Percentiles rank a stretch among this genome's conserved stretches.
Evolutionary conservation across 441 rosid species (phyloP).

Genomic region (Corymbia citriodora): DNA sequence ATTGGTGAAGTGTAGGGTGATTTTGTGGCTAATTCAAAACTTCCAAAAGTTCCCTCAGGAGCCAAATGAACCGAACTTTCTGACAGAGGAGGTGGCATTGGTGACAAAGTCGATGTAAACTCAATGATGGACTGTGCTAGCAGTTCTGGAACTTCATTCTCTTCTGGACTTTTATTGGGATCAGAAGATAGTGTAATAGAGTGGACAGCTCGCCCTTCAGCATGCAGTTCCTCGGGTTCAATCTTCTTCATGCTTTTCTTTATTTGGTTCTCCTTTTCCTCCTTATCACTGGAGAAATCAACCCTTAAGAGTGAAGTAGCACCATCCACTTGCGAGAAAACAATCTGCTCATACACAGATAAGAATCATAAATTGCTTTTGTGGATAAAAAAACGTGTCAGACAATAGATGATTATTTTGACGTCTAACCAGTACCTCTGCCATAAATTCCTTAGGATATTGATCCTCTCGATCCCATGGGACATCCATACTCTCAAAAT

Average conservation of each 20-base stretch:
- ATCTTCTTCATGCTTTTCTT: background rate
- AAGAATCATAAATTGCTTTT: too few relatives aligned
- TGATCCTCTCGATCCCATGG: too few relatives aligned
- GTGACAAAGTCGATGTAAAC: background rate
- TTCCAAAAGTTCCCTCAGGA: background rate
- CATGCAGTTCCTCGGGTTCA: background rate
- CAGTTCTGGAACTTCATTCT: background rate
- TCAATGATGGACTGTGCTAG: background rate
- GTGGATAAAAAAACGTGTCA: too few relatives aligned
- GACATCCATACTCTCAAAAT: too few relatives aligned
- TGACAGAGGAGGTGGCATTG: background rate
- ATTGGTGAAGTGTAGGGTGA: background rate
- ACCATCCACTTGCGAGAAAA: too few relatives aligned
- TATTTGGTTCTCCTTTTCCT: too few relatives aligned
- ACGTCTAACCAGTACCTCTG: too few relatives aligned
- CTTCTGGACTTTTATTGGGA: background rate
- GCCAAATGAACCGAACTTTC: background rate
- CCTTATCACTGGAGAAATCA: too few relatives aligned
- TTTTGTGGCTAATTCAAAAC: background rate
- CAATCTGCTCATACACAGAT: too few relatives aligned
- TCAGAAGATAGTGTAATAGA: background rate
- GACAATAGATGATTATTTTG: too few relatives aligned
- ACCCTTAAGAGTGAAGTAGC: too few relatives aligned
- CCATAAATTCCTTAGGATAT: too few relatives aligned
- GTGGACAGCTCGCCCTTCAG: background rate